Conservation (phyloP, 371 early-diverging fungal species). For the Mortierella sp. region DNA sequence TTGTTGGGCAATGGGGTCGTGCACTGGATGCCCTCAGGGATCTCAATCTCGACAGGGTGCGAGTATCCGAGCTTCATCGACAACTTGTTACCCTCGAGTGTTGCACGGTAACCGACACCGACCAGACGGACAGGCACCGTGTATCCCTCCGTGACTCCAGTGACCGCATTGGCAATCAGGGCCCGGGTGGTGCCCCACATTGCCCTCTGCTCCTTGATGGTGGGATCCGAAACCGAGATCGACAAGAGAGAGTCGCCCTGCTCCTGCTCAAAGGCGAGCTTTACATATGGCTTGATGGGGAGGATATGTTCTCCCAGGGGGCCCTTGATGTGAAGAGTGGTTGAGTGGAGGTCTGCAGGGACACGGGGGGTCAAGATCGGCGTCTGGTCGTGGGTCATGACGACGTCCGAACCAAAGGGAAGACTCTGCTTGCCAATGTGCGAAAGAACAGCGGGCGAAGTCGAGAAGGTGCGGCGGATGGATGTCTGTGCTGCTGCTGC, state of each 20-base stretch:
- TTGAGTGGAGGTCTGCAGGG: slow-evolving; percentile 74
- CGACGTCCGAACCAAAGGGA: slow-evolving; percentile 75
- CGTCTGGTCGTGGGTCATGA: slow-evolving; percentile 70
- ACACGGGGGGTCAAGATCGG: slow-evolving; percentile 70
- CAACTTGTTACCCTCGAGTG: slow-evolving; percentile 79
- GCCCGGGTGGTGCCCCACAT: slow-evolving; percentile 98
- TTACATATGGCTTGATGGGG: slow-evolving; percentile 87
- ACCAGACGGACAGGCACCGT: slow-evolving; percentile 86
- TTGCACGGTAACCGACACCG: slow-evolving; percentile 96
- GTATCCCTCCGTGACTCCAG: slow-evolving; percentile 94
- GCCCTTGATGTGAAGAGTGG: slow-evolving; percentile 81
- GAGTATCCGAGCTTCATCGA: slow-evolving; percentile 92
- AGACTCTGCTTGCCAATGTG: slow-evolving; percentile 83
- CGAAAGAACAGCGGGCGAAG: slow-evolving; percentile 63
- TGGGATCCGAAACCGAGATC: slow-evolving; percentile 74
- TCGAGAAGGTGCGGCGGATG: slow-evolving; percentile 61
- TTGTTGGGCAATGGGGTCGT: slow-evolving; percentile 88
- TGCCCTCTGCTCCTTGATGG: slow-evolving; percentile 79
- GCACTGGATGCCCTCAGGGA: slow-evolving; percentile 88
- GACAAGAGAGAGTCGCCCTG: slow-evolving; percentile 66
- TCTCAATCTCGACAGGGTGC: slow-evolving; percentile 82
- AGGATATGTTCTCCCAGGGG: slow-evolving; percentile 84
- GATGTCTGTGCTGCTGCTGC: slow-evolving; percentile 16
- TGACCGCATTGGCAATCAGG: slow-evolving; percentile 86
- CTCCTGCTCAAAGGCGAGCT: slow-evolving; percentile 65